Percentiles rank a stretch among this genome's conserved stretches.
Evolutionary conservation across 371 early-diverging fungal genomes (phyloP).

Genomic region (Mortierella sp.): DNA sequence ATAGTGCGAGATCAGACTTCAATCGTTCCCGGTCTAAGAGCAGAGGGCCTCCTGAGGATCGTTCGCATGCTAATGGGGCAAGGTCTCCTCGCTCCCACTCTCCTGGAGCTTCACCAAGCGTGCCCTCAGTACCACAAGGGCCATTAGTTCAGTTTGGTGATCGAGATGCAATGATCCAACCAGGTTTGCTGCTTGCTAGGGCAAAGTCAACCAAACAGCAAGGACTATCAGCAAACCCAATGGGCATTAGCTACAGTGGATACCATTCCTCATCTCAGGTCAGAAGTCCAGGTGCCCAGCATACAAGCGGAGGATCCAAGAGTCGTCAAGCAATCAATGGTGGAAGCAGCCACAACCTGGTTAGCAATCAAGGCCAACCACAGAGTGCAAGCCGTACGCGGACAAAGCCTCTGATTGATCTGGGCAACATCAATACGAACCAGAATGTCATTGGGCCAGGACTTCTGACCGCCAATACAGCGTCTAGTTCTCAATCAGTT

Average conservation of each 20-base stretch:
- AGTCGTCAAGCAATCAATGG: slow-evolving; percentile 4
- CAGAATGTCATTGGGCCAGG: slow-evolving; percentile 42
- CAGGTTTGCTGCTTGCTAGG: slow-evolving; percentile 41
- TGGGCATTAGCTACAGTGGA: slow-evolving; percentile 1
- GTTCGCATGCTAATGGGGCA: slow-evolving; percentile 1
- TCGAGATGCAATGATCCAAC: slow-evolving; percentile 46
- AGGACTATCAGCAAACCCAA: slow-evolving; percentile 9
- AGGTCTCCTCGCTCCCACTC: slow-evolving; percentile 28
- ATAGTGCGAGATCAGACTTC: slow-evolving; percentile 1
- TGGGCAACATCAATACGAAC: slow-evolving; percentile 34
- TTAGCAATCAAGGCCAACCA: background rate
- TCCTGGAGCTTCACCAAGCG: slow-evolving; percentile 11
- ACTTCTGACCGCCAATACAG: slow-evolving; percentile 16
- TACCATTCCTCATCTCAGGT: background rate
- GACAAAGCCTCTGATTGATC: slow-evolving; percentile 40
- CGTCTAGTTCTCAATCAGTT: slow-evolving; percentile 9
- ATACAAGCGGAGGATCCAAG: slow-evolving; percentile 6
- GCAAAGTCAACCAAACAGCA: slow-evolving; percentile 26
- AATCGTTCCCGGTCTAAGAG: slow-evolving; percentile 30
- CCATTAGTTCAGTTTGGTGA: slow-evolving; percentile 45
- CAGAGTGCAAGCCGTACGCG: slow-evolving; percentile 13
- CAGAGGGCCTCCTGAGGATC: slow-evolving; percentile 31
- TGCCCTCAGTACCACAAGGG: slow-evolving; percentile 27
- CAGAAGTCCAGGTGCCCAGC: background rate
- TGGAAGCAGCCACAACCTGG: slow-evolving; percentile 4